These are phyloP conservation scores for Corymbia maculata DNA, from an alignment of 345 rosid species.

Conservation along the genomic window DNA sequence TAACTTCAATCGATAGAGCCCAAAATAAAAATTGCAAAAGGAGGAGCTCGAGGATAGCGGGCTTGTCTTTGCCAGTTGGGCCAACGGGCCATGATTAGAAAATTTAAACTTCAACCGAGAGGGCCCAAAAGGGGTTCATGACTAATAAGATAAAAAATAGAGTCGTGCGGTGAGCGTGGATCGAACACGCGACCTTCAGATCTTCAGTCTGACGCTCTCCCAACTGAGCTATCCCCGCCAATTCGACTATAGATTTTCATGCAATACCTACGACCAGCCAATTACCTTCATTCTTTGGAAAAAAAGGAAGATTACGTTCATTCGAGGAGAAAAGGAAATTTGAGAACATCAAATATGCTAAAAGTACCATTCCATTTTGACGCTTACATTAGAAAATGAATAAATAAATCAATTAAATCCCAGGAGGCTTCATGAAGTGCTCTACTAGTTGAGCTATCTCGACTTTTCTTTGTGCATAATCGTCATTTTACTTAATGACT, in stretches of 20 bases:
- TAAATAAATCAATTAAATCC: too few relatives aligned
- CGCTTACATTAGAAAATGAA: neutral
- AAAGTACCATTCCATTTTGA: too few relatives aligned
- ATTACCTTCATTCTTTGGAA: too few relatives aligned
- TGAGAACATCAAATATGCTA: neutral
- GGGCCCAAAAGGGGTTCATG: neutral
- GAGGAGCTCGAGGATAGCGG: neutral
- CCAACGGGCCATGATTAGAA: neutral
- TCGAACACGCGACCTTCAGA: conserved; percentile 93
- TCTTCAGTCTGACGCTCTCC: conserved; percentile 94
- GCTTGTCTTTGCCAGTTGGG: neutral
- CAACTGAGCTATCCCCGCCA: conserved; percentile 80
- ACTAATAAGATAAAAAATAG: rapidly evolving
- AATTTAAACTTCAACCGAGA: neutral
- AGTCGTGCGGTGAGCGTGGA: conserved; percentile 65
- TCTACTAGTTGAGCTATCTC: too few relatives aligned
- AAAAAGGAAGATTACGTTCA: too few relatives aligned
- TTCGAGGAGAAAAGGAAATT: too few relatives aligned
- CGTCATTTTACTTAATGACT: too few relatives aligned
- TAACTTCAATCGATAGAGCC: neutral
- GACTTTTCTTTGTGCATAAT: too few relatives aligned
- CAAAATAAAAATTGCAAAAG: neutral
- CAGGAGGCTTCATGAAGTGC: too few relatives aligned
- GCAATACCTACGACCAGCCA: too few relatives aligned
- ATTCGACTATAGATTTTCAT: too few relatives aligned